A percentile compares a stretch with the other conserved stretches of the same genome.
Conservation (phyloP, 2,329 filamentous ascomycete species). For the Beauveria sp. region DNA sequence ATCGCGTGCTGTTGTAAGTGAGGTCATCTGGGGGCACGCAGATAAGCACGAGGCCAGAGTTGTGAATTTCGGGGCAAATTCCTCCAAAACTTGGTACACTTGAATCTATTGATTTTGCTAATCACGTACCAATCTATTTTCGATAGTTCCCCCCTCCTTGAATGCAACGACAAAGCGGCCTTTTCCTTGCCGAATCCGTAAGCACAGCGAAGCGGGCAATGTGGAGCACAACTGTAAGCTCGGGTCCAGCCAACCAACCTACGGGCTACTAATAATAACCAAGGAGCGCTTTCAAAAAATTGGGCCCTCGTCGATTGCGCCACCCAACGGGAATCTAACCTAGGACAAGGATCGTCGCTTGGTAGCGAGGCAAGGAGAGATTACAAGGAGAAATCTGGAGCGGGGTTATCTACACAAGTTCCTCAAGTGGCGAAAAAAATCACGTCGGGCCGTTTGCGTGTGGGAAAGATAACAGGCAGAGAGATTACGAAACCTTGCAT, state of each 20-base stretch:
- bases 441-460: no score
- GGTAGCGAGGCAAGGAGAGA: no score
- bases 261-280: no score
- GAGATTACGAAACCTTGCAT: no score
- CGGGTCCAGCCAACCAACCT: not conserved
- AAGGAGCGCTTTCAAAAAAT: not conserved
- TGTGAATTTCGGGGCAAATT: not conserved
- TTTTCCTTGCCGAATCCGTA: conserved; percentile 3
- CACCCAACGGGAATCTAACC: no score
- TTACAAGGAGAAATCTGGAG: no score
- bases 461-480: no score
- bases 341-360: no score
- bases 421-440: no score
- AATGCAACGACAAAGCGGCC: not conserved
- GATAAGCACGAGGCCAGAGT: not conserved
- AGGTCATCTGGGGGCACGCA: not conserved
- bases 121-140: not conserved
- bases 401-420: no score
- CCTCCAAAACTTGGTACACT: not conserved
- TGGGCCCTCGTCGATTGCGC: no score
- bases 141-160: not conserved
- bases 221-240: not conserved
- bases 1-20: not conserved
- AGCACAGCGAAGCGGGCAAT: conserved; percentile 3
- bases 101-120: not conserved